phyloP scores from a whole-genome alignment of 1,139 yeast species.

The Sugiyamaella paludigena region DNA sequence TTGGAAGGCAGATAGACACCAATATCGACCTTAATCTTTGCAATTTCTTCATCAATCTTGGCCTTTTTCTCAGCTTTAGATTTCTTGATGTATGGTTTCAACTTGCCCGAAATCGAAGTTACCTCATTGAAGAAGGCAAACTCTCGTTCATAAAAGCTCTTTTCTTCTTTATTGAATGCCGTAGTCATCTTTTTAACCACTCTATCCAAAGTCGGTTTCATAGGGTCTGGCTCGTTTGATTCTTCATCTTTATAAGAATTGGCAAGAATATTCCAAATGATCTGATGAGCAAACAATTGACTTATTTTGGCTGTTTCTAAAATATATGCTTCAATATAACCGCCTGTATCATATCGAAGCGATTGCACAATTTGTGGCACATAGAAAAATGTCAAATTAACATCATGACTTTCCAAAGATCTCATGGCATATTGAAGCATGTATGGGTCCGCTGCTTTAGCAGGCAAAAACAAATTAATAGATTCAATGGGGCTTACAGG shows the following conservation, averaged over 20 bases:
- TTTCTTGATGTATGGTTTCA: slow-evolving; percentile 90
- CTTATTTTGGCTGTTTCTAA: slow-evolving; percentile 90
- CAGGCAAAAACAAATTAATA: slow-evolving; percentile 79
- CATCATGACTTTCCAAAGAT: slow-evolving; percentile 84
- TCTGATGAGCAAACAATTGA: slow-evolving; percentile 93
- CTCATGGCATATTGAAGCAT: slow-evolving; percentile 86
- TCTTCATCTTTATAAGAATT: slow-evolving; percentile 91
- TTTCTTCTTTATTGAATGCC: slow-evolving; percentile 59
- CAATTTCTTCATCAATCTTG: slow-evolving; percentile 96
- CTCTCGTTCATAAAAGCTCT: slow-evolving; percentile 71
- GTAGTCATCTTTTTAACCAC: slow-evolving; percentile 67
- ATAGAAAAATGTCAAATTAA: slow-evolving; percentile 86
- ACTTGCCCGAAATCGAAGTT: slow-evolving; percentile 88
- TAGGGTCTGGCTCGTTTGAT: slow-evolving; percentile 63
- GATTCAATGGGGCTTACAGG: slow-evolving; percentile 82
- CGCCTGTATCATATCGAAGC: slow-evolving; percentile 74
- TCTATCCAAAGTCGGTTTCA: slow-evolving; percentile 79
- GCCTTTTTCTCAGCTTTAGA: slow-evolving; percentile 94
- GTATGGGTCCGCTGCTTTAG: slow-evolving; percentile 63
- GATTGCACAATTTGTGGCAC: slow-evolving; percentile 98
- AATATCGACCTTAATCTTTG: slow-evolving; percentile 66
- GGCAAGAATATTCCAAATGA: slow-evolving; percentile 97
- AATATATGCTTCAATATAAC: slow-evolving; percentile 85
- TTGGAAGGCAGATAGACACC: slow-evolving; percentile 95
- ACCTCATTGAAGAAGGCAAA: slow-evolving; percentile 89